Evolutionary conservation across 2,329 filamentous ascomycete species (phyloP).

Genomic region (Massarina eburnea): DNA sequence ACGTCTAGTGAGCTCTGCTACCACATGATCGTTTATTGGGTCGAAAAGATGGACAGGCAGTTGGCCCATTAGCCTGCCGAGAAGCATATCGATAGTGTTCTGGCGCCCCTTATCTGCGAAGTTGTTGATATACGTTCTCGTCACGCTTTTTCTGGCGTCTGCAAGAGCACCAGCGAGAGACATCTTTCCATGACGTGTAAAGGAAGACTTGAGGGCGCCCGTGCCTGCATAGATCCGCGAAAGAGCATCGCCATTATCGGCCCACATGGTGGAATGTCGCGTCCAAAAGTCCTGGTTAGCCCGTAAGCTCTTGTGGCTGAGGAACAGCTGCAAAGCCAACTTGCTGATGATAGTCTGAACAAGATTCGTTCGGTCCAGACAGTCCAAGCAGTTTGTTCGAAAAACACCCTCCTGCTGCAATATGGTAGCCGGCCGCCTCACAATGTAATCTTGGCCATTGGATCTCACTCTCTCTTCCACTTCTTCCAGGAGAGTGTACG

Average conservation of each 20-base stretch:
- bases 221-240: conserved; percentile 97
- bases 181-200: conserved; percentile 94
- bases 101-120: conserved; percentile 92
- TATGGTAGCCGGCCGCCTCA: conserved; percentile 62
- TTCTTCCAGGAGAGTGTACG: conserved; percentile 85
- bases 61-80: conserved; percentile 84
- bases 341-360: conserved; percentile 95
- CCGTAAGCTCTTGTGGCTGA: conserved; percentile 69
- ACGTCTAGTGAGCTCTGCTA: conserved; percentile 69
- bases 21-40: conserved; percentile 90
- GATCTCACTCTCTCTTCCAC: conserved; percentile 54
- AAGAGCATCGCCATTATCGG: conserved; percentile 91
- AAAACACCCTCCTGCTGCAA: conserved; percentile 95
- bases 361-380: conserved; percentile 90
- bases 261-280: conserved; percentile 90
- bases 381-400: conserved; percentile 93
- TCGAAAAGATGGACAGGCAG: conserved; percentile 83
- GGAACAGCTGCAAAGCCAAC: conserved; percentile 85
- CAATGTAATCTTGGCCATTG: conserved; percentile 44
- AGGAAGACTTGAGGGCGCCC: conserved; percentile 91
- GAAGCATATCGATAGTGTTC: conserved; percentile 89
- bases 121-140: conserved; percentile 94
- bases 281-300: conserved; percentile 85
- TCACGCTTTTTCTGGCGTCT: conserved; percentile 93
- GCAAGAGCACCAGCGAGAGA: conserved; percentile 89